Evolutionary conservation across 805 yeast species (phyloP).

Genomic region (Zygoascus flipseniorum): DNA sequence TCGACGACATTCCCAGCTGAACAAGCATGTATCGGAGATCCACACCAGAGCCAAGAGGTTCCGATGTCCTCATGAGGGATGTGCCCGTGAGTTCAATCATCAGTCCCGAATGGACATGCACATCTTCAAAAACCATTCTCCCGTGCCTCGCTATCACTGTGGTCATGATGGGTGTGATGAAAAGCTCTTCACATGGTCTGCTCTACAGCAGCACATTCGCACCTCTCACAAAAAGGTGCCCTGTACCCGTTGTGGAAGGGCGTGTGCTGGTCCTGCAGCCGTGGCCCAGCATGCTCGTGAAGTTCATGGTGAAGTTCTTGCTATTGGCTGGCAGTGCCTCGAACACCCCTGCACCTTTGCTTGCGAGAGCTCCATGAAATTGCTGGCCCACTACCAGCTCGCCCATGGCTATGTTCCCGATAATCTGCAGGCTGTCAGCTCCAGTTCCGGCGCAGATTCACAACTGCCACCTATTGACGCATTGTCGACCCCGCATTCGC

Average conservation of each 20-base stretch:
- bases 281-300: constrained; percentile 59
- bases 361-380: constrained; percentile 28
- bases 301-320: constrained; percentile 46
- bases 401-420: constrained; percentile 34
- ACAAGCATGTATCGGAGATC: constrained; percentile 57
- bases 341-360: constrained; percentile 33
- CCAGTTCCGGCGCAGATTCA: background rate
- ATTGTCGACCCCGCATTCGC: background rate
- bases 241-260: constrained; percentile 59
- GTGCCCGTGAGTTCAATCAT: constrained; percentile 56
- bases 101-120: constrained; percentile 64
- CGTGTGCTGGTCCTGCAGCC: constrained; percentile 66
- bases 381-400: constrained; percentile 47
- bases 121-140: constrained; percentile 51
- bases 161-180: constrained; percentile 19
- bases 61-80: constrained; percentile 46
- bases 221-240: constrained; percentile 62
- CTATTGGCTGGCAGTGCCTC: constrained; percentile 49
- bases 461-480: background rate
- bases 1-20: constrained; percentile 64
- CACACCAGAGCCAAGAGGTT: constrained; percentile 43
- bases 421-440: constrained; percentile 5
- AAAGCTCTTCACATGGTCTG: constrained; percentile 25
- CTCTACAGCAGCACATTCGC: constrained; percentile 61
- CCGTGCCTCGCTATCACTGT: constrained; percentile 23